Percentiles rank a stretch among this genome's conserved stretches.
Conservation (phyloP, 352 stramenopile genomes). For the Globisporangium perplexum region DNA sequence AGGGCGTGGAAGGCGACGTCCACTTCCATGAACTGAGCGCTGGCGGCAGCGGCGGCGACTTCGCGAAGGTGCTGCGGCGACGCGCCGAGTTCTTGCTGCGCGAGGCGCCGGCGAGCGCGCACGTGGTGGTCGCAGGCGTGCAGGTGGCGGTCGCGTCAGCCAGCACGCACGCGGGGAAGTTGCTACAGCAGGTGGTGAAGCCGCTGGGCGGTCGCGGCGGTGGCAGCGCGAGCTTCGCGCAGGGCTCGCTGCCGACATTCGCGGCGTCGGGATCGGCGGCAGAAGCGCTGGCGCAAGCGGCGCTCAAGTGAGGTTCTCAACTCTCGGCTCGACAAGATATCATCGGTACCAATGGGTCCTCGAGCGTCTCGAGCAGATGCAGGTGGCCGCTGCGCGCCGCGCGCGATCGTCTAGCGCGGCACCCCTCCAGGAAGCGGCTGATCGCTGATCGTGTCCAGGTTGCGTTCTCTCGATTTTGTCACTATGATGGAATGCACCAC, state of each 20-base stretch:
- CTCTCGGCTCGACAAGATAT: no score
- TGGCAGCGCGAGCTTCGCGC: slow-evolving; percentile 54
- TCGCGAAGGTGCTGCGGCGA: slow-evolving; percentile 49
- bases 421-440: no score
- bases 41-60: slow-evolving; percentile 17
- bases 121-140: slow-evolving; percentile 44
- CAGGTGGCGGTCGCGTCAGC: slow-evolving; percentile 48
- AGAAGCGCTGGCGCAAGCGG: slow-evolving; percentile 18
- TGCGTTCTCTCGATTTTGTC: not conserved
- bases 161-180: slow-evolving; percentile 42
- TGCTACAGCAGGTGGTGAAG: slow-evolving; percentile 51
- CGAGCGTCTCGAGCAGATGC: no score
- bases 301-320: slow-evolving; percentile 15
- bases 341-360: no score
- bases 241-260: slow-evolving; percentile 33
- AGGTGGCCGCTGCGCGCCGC: no score
- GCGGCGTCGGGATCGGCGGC: slow-evolving; percentile 6
- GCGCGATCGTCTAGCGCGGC: no score
- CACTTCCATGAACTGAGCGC: slow-evolving; percentile 24
- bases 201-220: slow-evolving; percentile 45
- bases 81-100: slow-evolving; percentile 51
- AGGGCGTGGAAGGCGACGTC: slow-evolving; percentile 16
- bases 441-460: no score
- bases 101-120: slow-evolving; percentile 20
- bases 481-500: not conserved